Conservation (phyloP, 2,329 filamentous ascomycete genomes). For the Arthrocladium fulminans region DNA sequence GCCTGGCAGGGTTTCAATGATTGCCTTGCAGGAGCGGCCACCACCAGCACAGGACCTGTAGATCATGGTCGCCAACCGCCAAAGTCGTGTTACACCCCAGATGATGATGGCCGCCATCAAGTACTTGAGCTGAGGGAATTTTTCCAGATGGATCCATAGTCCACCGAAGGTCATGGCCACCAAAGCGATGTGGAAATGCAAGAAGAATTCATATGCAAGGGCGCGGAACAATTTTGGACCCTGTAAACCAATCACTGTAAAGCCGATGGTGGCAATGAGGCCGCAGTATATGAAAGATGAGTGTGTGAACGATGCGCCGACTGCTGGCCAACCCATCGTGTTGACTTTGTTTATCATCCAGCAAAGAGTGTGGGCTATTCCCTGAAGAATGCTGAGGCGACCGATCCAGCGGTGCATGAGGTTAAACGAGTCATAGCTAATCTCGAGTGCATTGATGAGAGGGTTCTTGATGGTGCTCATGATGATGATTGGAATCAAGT, state of each 20-base stretch:
- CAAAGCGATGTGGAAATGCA: constrained; percentile 73
- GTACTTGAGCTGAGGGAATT: constrained; percentile 62
- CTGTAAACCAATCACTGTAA: constrained; percentile 59
- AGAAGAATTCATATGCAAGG: constrained; percentile 94
- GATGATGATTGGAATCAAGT: constrained; percentile 36
- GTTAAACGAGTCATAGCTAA: constrained; percentile 38
- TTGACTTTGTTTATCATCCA: constrained; percentile 65
- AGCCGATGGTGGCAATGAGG: constrained; percentile 42
- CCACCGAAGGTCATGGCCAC: constrained; percentile 59
- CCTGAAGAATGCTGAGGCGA: constrained; percentile 60
- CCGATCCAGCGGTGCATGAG: constrained; percentile 72
- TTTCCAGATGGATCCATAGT: constrained; percentile 69
- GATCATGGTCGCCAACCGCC: constrained; percentile 54
- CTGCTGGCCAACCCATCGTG: constrained; percentile 30
- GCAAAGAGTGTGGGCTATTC: constrained; percentile 59
- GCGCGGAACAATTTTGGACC: constrained; percentile 76
- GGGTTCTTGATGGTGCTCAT: constrained; percentile 38
- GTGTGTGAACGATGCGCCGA: constrained; percentile 25
- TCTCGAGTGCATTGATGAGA: constrained; percentile 33
- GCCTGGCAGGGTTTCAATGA: constrained; percentile 59
- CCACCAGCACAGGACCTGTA: constrained; percentile 55
- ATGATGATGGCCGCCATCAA: constrained; percentile 64
- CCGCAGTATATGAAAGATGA: constrained; percentile 33
- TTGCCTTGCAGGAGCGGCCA: constrained; percentile 49
- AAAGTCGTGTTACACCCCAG: constrained; percentile 64